Base-by-base conservation (phyloP, 129 eudicot genomes). In the Escallonia herrerae region DNA sequence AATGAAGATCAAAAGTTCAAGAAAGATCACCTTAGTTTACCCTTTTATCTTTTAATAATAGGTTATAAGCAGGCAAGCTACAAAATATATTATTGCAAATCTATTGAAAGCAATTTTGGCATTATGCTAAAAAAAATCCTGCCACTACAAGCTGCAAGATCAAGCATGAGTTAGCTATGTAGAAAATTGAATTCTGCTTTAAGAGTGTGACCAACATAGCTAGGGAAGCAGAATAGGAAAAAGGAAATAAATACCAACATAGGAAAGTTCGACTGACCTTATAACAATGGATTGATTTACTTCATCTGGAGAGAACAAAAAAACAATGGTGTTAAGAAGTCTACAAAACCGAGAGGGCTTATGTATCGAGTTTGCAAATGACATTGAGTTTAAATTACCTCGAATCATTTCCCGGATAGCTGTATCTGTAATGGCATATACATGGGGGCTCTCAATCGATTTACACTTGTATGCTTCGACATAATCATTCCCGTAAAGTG, bases 231-330 rank as follows among this genome's bases (percentile, higher is more conserved):
- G 14, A 38, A 45, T 40, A 62, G 8, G 41, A 6, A 43, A 4
- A 65, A 59, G 15, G 62, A 10, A 62, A 50, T 55, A 39, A 15
- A 70, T 40, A 51, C 47, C 46, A 63, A 56, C 39, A 5, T 22
- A 72, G 66, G 40, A n/a, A 22, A 33, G 7, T 49, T 49, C 40
- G 38, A 68, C 90, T 77, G 60, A 87, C 97, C 94, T 91, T 80
- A 91, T 87, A 65, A 87, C 86, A 64, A 91, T 91, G 60, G 97
- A 85, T 62, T 84, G 97, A 77, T 84, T 91, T 63, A 91, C 94
- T 87, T 87, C 94, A 91, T 87, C 97, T 84, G 90, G 39, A 76
- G 60, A 50, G 43, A 2, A 14, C n/a, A n/a, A 58, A 43, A 62
- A 55, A 71, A 60, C 8, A 66, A 11, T 4, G 39, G 61, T 8